Evolutionary conservation across 1,139 yeast species (phyloP), one percentile per base, ranked within the genome.

Genomic region (Arxiozyma telluris): DNA sequence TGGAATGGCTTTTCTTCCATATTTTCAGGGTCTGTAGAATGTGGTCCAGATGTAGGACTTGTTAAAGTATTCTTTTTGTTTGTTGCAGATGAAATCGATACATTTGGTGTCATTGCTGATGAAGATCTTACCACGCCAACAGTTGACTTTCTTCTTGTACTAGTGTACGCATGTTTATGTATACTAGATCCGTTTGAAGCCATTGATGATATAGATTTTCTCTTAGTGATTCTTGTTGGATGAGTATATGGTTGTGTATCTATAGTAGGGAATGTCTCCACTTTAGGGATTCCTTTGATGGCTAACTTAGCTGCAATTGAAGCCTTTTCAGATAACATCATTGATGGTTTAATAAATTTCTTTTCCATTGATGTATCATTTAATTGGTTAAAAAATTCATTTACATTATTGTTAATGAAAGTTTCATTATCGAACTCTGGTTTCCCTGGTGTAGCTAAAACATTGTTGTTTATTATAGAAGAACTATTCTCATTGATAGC

Each of bases 1-100:
- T 70, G 68, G 63, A 73, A 73, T 22, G 74, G 73, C 57, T 72
- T 73, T 25, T 63, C 53, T 22, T 50, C 50, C 1, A 30, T 18
- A 41, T 27, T 43, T 17, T 22, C 42, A 20, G 23, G 38, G 15
- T 49, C 44, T 20, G 20, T 38, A 11, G 23, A 41, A 25, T 34
- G 27, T n/a, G 41, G 20, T 9, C 21, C 34, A 12, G 25, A 34
- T 12, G 18, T 22, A 18, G 20, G 18, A 6, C 45, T 39, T 17
- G 38, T 49, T 4, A 21, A 11, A 44, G 23, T 47, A 41, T 44
- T 43, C 20, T 38, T 34, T 8, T 39, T 48, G 25, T 18, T 50
- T 20, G 50, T 27, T 23, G 49, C 9, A 6, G 41, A 9, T 12
- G 41, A 7, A 8, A 22, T n/a, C 2, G 47, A 25, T 9, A 27